Evolutionary conservation across 176 grass and related monocot species (phyloP).

Genomic region (Eragrostis curvula): DNA sequence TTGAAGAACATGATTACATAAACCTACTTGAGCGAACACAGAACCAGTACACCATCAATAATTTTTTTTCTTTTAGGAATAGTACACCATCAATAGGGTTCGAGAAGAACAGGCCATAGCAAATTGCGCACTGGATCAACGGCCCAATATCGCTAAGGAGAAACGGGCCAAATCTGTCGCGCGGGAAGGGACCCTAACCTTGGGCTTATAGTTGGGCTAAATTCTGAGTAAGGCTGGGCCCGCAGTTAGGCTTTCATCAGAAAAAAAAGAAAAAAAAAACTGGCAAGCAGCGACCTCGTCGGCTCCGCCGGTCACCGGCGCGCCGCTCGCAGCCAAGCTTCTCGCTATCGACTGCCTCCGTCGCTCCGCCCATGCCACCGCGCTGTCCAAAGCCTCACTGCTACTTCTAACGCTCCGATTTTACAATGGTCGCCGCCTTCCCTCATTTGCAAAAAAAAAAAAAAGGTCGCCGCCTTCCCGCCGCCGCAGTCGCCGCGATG

Average conservation of each 20-base stretch:
- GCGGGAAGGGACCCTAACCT: no score
- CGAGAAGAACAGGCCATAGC: not conserved
- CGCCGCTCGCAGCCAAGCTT: slow-evolving; percentile 5
- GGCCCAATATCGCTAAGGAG: not conserved
- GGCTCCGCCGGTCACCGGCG: not conserved
- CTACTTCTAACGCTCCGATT: not conserved
- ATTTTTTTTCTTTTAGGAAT: no score
- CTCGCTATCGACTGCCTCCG: slow-evolving; percentile 37
- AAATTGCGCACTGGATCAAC: not conserved
- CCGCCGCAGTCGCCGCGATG: slow-evolving; percentile 21
- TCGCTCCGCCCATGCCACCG: slow-evolving; percentile 14
- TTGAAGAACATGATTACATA: no score
- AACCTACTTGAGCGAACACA: no score
- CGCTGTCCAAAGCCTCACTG: not conserved
- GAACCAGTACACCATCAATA: no score
- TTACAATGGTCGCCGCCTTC: not conserved
- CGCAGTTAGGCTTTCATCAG: not conserved
- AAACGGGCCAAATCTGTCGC: not conserved
- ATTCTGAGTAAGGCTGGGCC: no score
- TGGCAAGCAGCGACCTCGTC: not conserved
- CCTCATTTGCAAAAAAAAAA: no score
- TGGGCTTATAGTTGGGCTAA: slow-evolving; percentile 6
- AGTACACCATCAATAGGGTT: no score
- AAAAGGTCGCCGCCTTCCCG: not conserved
- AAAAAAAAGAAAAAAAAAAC: no score